These are phyloP conservation scores for Trametes gibbosa DNA, from an alignment of 768 basidiomycete species.

Conservation along the genomic window DNA sequence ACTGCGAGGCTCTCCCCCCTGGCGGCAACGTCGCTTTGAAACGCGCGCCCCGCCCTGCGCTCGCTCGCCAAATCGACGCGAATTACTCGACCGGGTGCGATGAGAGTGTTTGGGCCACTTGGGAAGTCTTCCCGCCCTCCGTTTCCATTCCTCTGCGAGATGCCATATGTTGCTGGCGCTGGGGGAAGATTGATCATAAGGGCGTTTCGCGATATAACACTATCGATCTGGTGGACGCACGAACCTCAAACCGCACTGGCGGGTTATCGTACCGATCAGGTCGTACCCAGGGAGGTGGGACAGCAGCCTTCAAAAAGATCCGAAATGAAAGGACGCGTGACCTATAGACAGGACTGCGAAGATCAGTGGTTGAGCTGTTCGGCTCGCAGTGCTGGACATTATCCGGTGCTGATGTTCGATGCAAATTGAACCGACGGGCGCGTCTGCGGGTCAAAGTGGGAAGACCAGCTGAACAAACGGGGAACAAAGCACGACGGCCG, in stretches of 20 bases:
- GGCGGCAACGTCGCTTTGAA: conserved; percentile 14
- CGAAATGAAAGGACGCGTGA: conserved; percentile 19
- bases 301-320: conserved; percentile 16
- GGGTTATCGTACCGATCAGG: conserved; percentile 11
- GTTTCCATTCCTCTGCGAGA: conserved; percentile 7
- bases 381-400: conserved; percentile 2
- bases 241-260: conserved; percentile 5
- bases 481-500: conserved; percentile 2
- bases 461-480: background rate
- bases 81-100: background rate
- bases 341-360: conserved; percentile 4
- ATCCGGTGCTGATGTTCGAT: background rate
- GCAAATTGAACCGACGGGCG: background rate
- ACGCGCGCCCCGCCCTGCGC: background rate
- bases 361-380: conserved; percentile 6
- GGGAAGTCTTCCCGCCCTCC: background rate
- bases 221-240: conserved; percentile 7
- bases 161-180: background rate
- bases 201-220: background rate
- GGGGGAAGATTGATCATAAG: conserved; percentile 1
- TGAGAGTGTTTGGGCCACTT: background rate
- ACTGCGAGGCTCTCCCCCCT: background rate
- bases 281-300: conserved; percentile 12
- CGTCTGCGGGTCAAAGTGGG: background rate
- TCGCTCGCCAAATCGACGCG: background rate